phyloP scores from a whole-genome alignment of 805 yeast genomes.

The Spathaspora gorwiae region DNA sequence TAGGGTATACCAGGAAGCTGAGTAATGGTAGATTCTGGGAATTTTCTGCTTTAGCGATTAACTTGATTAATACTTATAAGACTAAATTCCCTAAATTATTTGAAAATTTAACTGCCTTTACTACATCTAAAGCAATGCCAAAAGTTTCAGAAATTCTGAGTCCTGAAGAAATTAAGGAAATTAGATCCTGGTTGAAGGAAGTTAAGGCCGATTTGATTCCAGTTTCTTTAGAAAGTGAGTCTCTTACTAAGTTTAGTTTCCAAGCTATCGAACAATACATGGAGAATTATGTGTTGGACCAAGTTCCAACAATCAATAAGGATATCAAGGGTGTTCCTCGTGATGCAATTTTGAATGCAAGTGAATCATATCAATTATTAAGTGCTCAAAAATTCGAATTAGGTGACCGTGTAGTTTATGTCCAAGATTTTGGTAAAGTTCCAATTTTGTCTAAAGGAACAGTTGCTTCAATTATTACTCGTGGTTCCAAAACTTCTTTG shows the following conservation, averaged over 20 bases:
- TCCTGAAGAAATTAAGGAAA: slow-evolving; percentile 42
- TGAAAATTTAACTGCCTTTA: slow-evolving; percentile 25
- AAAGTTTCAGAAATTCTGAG: slow-evolving; percentile 30
- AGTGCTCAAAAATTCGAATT: slow-evolving; percentile 71
- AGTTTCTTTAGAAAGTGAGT: slow-evolving; percentile 74
- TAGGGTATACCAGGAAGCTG: slow-evolving; percentile 73
- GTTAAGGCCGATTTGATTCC: slow-evolving; percentile 46
- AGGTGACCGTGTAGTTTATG: slow-evolving; percentile 87
- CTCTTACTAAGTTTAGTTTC: slow-evolving; percentile 64
- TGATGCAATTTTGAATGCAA: slow-evolving; percentile 74
- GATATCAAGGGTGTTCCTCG: slow-evolving; percentile 80
- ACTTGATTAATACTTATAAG: slow-evolving; percentile 58
- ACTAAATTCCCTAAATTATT: slow-evolving; percentile 61
- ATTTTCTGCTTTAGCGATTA: slow-evolving; percentile 69
- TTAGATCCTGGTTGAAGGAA: slow-evolving; percentile 46
- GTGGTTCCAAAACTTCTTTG: slow-evolving; percentile 60
- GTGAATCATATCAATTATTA: slow-evolving; percentile 64
- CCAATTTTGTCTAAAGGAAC: slow-evolving; percentile 88
- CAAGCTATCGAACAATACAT: slow-evolving; percentile 59
- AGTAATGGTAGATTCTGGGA: slow-evolving; percentile 63
- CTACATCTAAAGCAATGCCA: slow-evolving; percentile 30
- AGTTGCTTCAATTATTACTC: slow-evolving; percentile 59
- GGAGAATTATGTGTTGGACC: slow-evolving; percentile 43
- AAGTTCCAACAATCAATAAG: slow-evolving; percentile 41
- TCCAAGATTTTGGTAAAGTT: slow-evolving; percentile 83